Evolutionary conservation across 371 early-diverging fungal genomes (phyloP).

Genomic region (Mucor piriformis): DNA sequence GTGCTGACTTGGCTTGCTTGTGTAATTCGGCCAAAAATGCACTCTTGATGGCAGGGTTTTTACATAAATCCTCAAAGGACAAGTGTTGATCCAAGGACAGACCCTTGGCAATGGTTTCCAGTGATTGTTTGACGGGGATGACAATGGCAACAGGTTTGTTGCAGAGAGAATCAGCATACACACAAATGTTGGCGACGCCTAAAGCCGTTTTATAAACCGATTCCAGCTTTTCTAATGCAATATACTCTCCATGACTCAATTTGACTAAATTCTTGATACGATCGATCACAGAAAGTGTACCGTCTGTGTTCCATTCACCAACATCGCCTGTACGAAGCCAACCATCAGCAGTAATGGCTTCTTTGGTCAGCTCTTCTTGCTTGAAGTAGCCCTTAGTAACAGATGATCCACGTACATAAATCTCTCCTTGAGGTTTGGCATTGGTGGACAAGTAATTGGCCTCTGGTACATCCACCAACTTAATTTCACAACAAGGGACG

Average conservation of each 20-base stretch:
- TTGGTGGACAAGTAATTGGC: conserved; percentile 73
- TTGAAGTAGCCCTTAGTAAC: conserved; percentile 72
- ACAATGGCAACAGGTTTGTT: conserved; percentile 74
- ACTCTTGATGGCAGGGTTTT: conserved; percentile 44
- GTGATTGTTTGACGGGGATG: conserved; percentile 57
- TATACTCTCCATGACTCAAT: conserved; percentile 85
- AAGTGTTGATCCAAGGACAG: conserved; percentile 3
- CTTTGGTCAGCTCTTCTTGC: conserved; percentile 70
- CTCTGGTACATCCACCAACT: conserved; percentile 88
- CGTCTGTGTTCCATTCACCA: conserved; percentile 73
- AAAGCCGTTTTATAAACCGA: conserved; percentile 81
- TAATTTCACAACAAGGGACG: conserved; percentile 81
- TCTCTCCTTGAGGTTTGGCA: conserved; percentile 79
- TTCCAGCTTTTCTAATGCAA: conserved; percentile 97
- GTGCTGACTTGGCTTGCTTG: conserved; percentile 53
- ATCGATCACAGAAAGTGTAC: conserved; percentile 75
- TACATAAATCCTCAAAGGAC: conserved; percentile 51
- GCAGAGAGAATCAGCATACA: conserved; percentile 79
- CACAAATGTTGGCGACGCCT: conserved; percentile 82
- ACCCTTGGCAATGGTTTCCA: conserved; percentile 17
- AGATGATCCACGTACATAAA: conserved; percentile 82
- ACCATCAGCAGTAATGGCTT: conserved; percentile 75
- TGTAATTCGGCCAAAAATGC: conserved; percentile 48
- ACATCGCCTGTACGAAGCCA: conserved; percentile 96
- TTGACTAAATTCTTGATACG: conserved; percentile 88